Percentiles rank a stretch among this genome's conserved stretches.
Evolutionary conservation across 495 filamentous ascomycete genomes (phyloP).

Genomic region (Astrothelium subdiscretum): DNA sequence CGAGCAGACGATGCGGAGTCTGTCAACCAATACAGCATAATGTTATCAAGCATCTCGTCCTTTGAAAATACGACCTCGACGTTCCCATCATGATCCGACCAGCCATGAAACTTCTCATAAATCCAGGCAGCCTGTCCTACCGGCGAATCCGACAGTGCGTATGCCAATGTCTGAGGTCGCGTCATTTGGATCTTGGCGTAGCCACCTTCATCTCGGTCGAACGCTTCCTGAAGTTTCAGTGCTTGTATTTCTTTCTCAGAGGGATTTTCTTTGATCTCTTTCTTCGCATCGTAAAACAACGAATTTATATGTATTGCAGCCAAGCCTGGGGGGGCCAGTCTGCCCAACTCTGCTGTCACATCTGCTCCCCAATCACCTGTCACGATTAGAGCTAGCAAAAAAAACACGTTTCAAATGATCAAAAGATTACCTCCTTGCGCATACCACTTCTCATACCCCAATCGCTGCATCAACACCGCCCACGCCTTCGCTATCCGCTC

Average conservation of each 20-base stretch:
- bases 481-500: neutral
- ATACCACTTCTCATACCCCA: constrained; percentile 3
- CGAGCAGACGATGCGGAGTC: constrained; percentile 6
- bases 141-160: constrained; percentile 44
- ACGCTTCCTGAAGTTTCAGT: neutral
- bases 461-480: constrained; percentile 3
- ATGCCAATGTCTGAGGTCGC: constrained; percentile 51
- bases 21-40: constrained; percentile 8
- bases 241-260: neutral
- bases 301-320: constrained; percentile 4
- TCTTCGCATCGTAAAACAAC: constrained; percentile 2
- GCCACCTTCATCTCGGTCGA: constrained; percentile 20
- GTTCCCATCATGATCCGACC: constrained; percentile 25
- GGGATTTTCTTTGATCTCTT: neutral
- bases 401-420: neutral
- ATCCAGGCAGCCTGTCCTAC: constrained; percentile 52
- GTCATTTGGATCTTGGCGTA: constrained; percentile 47
- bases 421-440: constrained; percentile 1
- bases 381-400: neutral
- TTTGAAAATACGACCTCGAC: constrained; percentile 4
- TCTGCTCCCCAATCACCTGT: constrained; percentile 2
- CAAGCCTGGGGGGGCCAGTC: neutral
- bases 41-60: constrained; percentile 10
- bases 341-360: neutral
- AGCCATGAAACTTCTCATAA: constrained; percentile 55